These are phyloP conservation scores for Pachysandra terminalis DNA, from an alignment of 164 flowering plant species.

Conservation along the genomic window DNA sequence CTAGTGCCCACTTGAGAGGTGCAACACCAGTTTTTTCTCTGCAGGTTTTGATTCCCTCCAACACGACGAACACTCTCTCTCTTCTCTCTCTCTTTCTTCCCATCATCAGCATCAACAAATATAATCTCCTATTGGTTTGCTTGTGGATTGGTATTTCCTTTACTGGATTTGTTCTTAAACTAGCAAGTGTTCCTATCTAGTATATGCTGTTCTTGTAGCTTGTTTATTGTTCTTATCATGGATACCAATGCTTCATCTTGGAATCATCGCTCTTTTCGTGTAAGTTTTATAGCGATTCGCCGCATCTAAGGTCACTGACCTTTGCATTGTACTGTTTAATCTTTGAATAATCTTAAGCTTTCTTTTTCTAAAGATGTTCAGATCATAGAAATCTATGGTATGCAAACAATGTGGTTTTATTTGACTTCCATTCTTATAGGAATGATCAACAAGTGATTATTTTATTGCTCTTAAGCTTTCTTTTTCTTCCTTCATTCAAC, in stretches of 20 bases:
- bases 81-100: constrained; percentile 7
- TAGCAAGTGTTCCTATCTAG: background rate
- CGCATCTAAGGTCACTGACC: background rate
- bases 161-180: background rate
- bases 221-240: constrained; percentile 10
- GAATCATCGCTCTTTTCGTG: background rate
- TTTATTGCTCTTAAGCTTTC: no score
- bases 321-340: no score
- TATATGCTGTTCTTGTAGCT: background rate
- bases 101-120: background rate
- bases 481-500: no score
- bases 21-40: constrained; percentile 20
- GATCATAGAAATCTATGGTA: no score
- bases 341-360: no score
- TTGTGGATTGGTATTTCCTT: background rate
- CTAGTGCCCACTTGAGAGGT: constrained; percentile 17
- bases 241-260: constrained; percentile 7
- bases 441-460: no score
- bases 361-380: no score
- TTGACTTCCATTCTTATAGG: no score
- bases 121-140: constrained; percentile 3
- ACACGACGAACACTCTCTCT: constrained; percentile 23
- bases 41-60: constrained; percentile 25
- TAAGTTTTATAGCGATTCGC: background rate
- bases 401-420: no score